These are phyloP conservation scores for Epichloe gansuensis DNA, from an alignment of 2,329 filamentous ascomycete genomes.

Conservation along the genomic window DNA sequence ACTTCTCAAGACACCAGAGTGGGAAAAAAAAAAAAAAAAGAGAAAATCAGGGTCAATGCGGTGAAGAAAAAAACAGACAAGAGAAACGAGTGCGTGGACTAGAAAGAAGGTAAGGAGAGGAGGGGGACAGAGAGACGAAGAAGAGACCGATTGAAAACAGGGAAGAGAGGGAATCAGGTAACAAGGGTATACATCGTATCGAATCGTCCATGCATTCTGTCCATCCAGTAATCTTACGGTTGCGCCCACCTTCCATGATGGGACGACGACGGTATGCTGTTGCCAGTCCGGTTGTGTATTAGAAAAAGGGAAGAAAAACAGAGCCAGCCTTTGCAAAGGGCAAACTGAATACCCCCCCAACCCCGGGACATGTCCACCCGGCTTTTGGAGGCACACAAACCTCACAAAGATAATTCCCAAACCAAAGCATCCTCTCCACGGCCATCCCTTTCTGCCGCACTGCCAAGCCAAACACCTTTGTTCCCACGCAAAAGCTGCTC, in stretches of 20 bases:
- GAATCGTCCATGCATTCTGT: slow-evolving; percentile 33
- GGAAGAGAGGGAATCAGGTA: slow-evolving; percentile 16
- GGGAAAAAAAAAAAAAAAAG: slow-evolving; percentile 2
- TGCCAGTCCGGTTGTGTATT: slow-evolving; percentile 28
- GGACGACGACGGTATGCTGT: slow-evolving; percentile 18
- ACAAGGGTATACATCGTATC: slow-evolving; percentile 33
- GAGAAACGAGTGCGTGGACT: not conserved
- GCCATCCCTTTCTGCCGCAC: not conserved
- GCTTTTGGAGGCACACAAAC: not conserved
- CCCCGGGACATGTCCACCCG: not conserved
- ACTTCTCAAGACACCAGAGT: not conserved
- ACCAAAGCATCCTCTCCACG: not conserved
- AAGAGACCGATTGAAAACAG: slow-evolving; percentile 9
- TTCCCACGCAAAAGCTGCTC: slow-evolving; percentile 8
- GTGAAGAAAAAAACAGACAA: not conserved
- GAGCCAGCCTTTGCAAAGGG: slow-evolving; percentile 1
- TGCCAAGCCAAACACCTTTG: slow-evolving; percentile 3
- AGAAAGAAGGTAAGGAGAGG: slow-evolving; percentile 6
- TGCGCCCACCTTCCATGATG: slow-evolving; percentile 3
- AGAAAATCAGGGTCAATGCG: slow-evolving; percentile 6
- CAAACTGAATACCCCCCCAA: not conserved
- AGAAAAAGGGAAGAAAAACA: slow-evolving; percentile 16
- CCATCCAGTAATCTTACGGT: slow-evolving; percentile 21
- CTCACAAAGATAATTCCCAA: not conserved
- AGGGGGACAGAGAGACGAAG: slow-evolving; percentile 6